These are phyloP conservation scores for Yarrowia sp. DNA, from an alignment of 805 yeast species.

Conservation along the genomic window DNA sequence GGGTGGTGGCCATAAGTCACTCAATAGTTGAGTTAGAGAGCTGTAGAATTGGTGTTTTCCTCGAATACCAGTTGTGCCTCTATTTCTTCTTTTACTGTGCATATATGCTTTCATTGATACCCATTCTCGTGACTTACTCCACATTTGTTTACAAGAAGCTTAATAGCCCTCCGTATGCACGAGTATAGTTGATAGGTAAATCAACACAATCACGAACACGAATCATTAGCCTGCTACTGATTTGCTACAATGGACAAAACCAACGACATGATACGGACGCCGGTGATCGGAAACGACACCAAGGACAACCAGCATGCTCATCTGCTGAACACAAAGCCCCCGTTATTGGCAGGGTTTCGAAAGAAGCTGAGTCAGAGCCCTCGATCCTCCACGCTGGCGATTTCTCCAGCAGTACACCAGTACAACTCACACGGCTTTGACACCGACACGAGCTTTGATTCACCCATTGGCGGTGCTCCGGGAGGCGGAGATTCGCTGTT, in stretches of 20 bases:
- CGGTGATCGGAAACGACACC: slow-evolving; percentile 13
- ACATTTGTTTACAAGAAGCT: slow-evolving; percentile 1
- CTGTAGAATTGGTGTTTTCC: no score
- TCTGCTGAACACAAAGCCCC: slow-evolving; percentile 14
- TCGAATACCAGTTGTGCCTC: no score
- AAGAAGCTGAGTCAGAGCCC: slow-evolving; percentile 21
- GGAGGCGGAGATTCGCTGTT: slow-evolving; percentile 17
- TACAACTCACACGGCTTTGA: slow-evolving; percentile 16
- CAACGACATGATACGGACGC: slow-evolving; percentile 21
- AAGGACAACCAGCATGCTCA: slow-evolving; percentile 16
- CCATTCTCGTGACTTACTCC: background rate
- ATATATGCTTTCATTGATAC: background rate
- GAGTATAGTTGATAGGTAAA: background rate
- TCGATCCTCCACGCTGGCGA: slow-evolving; percentile 22
- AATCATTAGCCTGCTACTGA: background rate
- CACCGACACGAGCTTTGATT: slow-evolving; percentile 17
- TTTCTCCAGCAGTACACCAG: slow-evolving; percentile 16
- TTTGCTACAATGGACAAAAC: slow-evolving; percentile 18
- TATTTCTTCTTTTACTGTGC: background rate
- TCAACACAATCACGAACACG: background rate
- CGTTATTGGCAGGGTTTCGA: slow-evolving; percentile 15
- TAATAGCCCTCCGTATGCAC: background rate
- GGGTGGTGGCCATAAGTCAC: background rate
- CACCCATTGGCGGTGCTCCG: background rate
- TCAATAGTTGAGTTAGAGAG: background rate